Percentiles rank a stretch among this genome's conserved stretches.
Evolutionary conservation across 2,329 filamentous ascomycete species (phyloP).

Genomic region (Anthostomella pinea): DNA sequence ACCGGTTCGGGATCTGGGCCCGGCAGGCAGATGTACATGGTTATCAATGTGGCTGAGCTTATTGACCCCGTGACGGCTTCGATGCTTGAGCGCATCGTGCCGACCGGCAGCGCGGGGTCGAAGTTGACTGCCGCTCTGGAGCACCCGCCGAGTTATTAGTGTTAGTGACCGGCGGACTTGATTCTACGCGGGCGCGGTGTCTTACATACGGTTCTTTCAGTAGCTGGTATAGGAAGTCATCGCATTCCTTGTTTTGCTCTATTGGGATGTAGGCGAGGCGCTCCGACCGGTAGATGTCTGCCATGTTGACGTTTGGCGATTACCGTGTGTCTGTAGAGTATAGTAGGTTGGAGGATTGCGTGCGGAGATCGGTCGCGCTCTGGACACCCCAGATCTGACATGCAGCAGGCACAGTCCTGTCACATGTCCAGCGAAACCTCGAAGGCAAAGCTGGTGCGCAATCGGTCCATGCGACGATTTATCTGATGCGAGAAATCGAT

Average conservation of each 20-base stretch:
- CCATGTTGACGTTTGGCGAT: constrained; percentile 8
- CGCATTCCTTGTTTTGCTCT: constrained; percentile 2
- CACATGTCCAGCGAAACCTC: no score
- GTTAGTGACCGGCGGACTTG: not conserved
- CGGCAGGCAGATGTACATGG: constrained; percentile 13
- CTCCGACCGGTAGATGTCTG: constrained; percentile 10
- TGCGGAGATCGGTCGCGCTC: no score
- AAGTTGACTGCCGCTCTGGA: constrained; percentile 7
- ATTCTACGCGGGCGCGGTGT: not conserved
- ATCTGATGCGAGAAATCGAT: no score
- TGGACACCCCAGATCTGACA: no score
- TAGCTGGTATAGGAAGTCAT: constrained; percentile 7
- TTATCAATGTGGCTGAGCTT: constrained; percentile 4
- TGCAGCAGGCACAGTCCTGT: no score
- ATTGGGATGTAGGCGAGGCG: constrained; percentile 7
- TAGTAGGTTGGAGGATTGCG: no score
- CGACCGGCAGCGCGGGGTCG: constrained; percentile 5
- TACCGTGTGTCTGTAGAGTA: no score
- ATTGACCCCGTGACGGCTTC: not conserved
- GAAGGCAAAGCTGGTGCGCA: no score
- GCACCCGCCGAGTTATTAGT: constrained; percentile 3
- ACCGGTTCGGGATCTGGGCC: not conserved
- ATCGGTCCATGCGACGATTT: no score
- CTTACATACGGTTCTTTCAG: constrained; percentile 10
- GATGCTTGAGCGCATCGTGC: not conserved